phyloP scores from a whole-genome alignment of 345 rosid genomes.

The Rhodomyrtus tomentosa region DNA sequence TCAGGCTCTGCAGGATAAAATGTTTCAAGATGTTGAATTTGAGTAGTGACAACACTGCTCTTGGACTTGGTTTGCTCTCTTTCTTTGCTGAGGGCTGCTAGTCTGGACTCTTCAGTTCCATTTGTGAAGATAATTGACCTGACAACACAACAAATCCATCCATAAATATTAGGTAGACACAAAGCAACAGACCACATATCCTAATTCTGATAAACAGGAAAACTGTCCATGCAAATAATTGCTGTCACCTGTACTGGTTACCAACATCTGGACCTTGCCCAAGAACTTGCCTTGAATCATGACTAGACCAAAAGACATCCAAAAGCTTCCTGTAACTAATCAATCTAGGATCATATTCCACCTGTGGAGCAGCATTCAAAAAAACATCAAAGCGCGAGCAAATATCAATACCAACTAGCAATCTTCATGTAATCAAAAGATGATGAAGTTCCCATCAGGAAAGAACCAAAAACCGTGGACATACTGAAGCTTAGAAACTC shows the following conservation, averaged over 20 bases:
- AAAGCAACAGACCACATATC: not conserved
- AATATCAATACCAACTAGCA: not conserved
- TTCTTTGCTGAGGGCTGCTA: slow-evolving; percentile 72
- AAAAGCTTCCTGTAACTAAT: slow-evolving; percentile 57
- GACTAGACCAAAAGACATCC: slow-evolving; percentile 88
- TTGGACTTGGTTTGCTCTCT: slow-evolving; percentile 66
- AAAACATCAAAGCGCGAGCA: not conserved
- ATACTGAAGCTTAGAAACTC: rapidly evolving
- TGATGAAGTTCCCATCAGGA: not conserved
- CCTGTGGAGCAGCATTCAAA: slow-evolving; percentile 22
- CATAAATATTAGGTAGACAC: not conserved
- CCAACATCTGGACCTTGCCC: slow-evolving; percentile 99
- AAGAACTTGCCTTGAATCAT: slow-evolving; percentile 85
- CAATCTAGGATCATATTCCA: slow-evolving; percentile 71
- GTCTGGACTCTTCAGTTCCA: slow-evolving; percentile 69
- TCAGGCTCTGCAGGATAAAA: slow-evolving; percentile 90
- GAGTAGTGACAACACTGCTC: slow-evolving; percentile 72
- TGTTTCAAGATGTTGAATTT: slow-evolving; percentile 48
- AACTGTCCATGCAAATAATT: not conserved
- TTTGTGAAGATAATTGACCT: slow-evolving; percentile 81
- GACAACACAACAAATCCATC: not conserved
- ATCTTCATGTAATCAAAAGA: not conserved
- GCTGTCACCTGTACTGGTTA: slow-evolving; percentile 63
- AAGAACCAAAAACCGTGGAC: not conserved
- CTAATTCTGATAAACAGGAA: not conserved